These are phyloP conservation scores for Haematococcus lacustris DNA, from an alignment of 139 green algal genomes.

Conservation along the genomic window DNA sequence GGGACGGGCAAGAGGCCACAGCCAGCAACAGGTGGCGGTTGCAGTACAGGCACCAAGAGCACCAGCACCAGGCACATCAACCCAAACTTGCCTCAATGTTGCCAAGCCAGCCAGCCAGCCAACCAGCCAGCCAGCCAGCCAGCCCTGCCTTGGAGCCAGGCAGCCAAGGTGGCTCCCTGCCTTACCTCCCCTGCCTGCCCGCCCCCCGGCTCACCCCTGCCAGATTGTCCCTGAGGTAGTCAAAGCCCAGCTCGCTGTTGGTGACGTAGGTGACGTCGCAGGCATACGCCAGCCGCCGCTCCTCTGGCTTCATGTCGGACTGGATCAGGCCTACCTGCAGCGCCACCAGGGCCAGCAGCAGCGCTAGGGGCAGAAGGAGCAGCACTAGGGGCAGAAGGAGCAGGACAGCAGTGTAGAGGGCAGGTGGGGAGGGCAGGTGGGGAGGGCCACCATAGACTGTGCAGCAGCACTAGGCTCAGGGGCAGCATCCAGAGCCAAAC, in stretches of 20 bases:
- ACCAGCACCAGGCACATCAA: background rate
- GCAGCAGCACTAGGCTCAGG: too few species aligned
- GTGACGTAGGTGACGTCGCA: conserved; percentile 96
- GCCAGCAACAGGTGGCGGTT: too few species aligned
- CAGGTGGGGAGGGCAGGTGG: too few species aligned
- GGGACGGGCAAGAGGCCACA: background rate
- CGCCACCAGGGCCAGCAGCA: background rate
- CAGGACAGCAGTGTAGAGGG: too few species aligned
- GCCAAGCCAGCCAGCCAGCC: too few species aligned
- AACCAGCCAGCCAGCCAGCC: too few species aligned
- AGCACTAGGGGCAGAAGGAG: background rate
- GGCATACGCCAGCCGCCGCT: conserved; percentile 70
- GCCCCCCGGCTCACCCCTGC: background rate
- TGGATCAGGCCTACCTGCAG: conserved; percentile 77
- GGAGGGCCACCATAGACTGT: background rate
- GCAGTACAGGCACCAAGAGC: background rate
- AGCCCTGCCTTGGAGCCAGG: too few species aligned
- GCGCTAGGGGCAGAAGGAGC: background rate
- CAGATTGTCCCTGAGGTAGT: conserved; percentile 97
- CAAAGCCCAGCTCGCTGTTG: conserved; percentile 96
- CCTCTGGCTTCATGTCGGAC: conserved; percentile 62
- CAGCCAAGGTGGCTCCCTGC: too few species aligned
- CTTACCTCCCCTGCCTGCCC: background rate
- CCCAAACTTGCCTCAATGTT: too few species aligned
- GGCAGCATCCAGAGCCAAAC: too few species aligned